A percentile compares a stretch with the other conserved stretches of the same genome.
Evolutionary conservation across 2,329 filamentous ascomycete genomes (phyloP).

Genomic region (Aspergillus jensenii): DNA sequence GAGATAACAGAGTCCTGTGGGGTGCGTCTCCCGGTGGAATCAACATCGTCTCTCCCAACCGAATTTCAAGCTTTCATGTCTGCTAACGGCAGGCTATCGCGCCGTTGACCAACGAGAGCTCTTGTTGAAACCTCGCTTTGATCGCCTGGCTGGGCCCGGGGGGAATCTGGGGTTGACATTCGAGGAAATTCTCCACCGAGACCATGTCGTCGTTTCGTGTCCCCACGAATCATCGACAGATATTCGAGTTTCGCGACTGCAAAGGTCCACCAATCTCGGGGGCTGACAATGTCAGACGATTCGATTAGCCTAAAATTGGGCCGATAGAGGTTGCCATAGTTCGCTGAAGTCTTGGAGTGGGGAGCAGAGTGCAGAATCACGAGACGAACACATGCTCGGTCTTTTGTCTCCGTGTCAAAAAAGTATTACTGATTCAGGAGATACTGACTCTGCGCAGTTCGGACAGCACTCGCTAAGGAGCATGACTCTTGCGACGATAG

Average conservation of each 20-base stretch:
- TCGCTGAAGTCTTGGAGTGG: background rate
- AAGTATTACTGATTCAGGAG: no score
- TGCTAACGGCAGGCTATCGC: conserved; percentile 31
- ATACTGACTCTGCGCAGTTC: no score
- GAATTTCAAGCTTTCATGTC: conserved; percentile 15
- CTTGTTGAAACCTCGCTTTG: background rate
- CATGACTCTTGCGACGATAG: no score
- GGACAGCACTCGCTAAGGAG: no score
- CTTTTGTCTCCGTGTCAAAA: no score
- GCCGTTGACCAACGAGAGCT: conserved; percentile 6
- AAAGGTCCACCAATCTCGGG: conserved; percentile 29
- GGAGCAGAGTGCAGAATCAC: background rate
- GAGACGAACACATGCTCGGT: no score
- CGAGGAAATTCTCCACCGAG: conserved; percentile 32
- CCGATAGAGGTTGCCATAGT: background rate
- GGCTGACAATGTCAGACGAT: background rate
- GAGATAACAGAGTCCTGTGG: conserved; percentile 5
- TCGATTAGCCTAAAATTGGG: background rate
- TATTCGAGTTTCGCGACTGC: conserved; percentile 13
- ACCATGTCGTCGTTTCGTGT: background rate
- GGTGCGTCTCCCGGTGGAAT: conserved; percentile 16
- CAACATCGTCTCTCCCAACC: conserved; percentile 17
- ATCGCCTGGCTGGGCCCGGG: conserved; percentile 14
- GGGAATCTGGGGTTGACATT: conserved; percentile 29
- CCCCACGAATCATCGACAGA: conserved; percentile 32